Evolutionary conservation across 495 filamentous ascomycete genomes (phyloP), one percentile per base, ranked within the genome.

Genomic region (Lineolata rhizophorae): DNA sequence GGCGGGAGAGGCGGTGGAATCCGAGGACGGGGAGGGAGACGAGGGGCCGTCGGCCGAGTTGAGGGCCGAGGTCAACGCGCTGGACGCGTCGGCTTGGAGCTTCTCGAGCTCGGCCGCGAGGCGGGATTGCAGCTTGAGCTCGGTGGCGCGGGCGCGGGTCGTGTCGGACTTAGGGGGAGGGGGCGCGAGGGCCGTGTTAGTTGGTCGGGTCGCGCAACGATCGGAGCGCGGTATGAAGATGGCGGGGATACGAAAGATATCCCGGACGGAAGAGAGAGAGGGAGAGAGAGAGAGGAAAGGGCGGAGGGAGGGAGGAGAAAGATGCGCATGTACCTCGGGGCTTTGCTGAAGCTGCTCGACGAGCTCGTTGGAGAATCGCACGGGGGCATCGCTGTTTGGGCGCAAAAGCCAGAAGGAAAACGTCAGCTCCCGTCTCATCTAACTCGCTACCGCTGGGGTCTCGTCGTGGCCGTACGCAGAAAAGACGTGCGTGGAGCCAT

Each of bases 151-250:
- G 43, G 72, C 60, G 46, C 87, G 84, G 39, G 80, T 79, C 29
- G 72, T 67, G 57, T 97, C 81, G 53, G 72, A 79, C 82, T 92
- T 53, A n/a, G n/a, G n/a, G n/a, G n/a, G n/a, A n/a, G n/a, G 38
- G 95, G 81, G 55, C 90, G 90, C 41, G 63, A 55, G 58, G 94
- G 82, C 48, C 94, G 76, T 41, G 80, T 70, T 36, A 90, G 70
- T 54, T 97, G 90, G 49, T 81, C 56, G 54, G 69, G 53, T 54
- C 77, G 78, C 42, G 72, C 60, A 45, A 90, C 83, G 39, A 79
- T 79, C 29, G 72, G 67, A 57, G 95, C 81, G 53, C 72, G 78
- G 81, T 29, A 29, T 31, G 11, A 15, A 36, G 22, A 10, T 5
- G 24, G 14, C 25, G 10, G 11, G 12, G 13, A 22, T n/a, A 19